Evolutionary conservation across 768 basidiomycete genomes (phyloP), one percentile per base, ranked within the genome.

Genomic region (Agaricus sinodeliciosus): DNA sequence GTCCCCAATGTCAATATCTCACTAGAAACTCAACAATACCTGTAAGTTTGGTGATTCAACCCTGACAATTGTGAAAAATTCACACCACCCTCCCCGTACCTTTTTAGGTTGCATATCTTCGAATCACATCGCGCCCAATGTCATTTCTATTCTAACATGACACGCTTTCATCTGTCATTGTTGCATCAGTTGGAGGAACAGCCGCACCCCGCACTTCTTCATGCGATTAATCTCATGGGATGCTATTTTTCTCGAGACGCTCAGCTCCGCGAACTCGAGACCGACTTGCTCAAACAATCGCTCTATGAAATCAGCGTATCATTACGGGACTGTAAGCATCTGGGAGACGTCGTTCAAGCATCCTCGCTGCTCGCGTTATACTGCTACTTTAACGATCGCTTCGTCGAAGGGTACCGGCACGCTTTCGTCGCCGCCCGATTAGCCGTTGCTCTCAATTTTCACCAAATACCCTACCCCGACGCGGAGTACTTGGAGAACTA

Each of bases 391-490:
- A 79, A 80, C 51, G 74, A 73, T 45, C 74, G 80, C 9, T 63
- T 71, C 25, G 71, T 81, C 28, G 82, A 85, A 59, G 83, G 79
- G 3, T 82, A 81, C 63, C 74, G 78, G 31, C 80, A 84, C 56
- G 73, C 81, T 1, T 80, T 77, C 55, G 75, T 77, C 13, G 80
- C 81, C 4, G 77, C 80, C 37, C 74, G 81, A n/a, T 71, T 84
- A 18, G 79, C 81, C n/a, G 69, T 80, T 16, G 78, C 76, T 9
- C 72, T 80, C n/a, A 79, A 79, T 25, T 65, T 84, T 12, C 79
- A 83, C 62, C 80, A 80, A 58, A 71, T 82, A 43, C 67, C 66
- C 2, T 62, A 69, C 16, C 57, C 59, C 18, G 56, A 60, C 22
- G 22, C 48, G 19, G 57, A 49, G 43, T 57, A 48, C 25, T 59